Evolutionary conservation across 1,139 yeast species (phyloP), one percentile per base, ranked within the genome.

Genomic region (Yamadazyma kanchanaburiensis): DNA sequence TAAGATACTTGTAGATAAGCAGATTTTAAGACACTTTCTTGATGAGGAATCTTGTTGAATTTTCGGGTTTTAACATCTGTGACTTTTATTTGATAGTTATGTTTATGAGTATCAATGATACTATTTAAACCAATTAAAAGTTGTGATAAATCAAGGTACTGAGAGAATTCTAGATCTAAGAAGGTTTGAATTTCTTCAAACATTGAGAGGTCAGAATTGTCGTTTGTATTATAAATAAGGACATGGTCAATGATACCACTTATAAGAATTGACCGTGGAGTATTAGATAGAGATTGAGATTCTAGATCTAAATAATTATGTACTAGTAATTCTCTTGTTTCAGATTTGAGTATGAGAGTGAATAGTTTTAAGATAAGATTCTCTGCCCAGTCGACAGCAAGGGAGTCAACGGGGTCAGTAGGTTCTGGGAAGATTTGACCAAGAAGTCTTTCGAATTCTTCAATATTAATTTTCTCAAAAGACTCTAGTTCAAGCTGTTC

Each of bases 231-330:
- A 6, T 32, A 29, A 3, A 64, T 31, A 25, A 38, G 39, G 10
- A 81, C 42, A 33, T 70, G 66, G 49, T 82, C 91, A 14, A 80
- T 68, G 2, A 81, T 58, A 2, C 88, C 89, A 46, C 84, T 77
- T 4, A 80, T 62, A 14, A 78, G 50, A 1, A 72, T 58, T 25
- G 53, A 56, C 7, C 49, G 41, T 1, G 43, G 38, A 10, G 34
- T n/a, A 26, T 38, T n/a, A n/a, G 25, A 26, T 19, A 70, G 48
- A 5, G 40, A 34, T 2, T 55, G 52, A 1, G 44, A 36, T 0
- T 48, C 35, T 1, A 61, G 38, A 41, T 71, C 58, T 12, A 77
- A 40, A 39, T 68, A 74, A 3, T 74, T 74, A 49, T 78, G 82
- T 5, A 77, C 68, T 30, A 76, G 51, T 4, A 81, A 49, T 46